These are phyloP conservation scores for Cyclotella sp. DNA, from an alignment of 108 stramenopile species.

Conservation along the genomic window DNA sequence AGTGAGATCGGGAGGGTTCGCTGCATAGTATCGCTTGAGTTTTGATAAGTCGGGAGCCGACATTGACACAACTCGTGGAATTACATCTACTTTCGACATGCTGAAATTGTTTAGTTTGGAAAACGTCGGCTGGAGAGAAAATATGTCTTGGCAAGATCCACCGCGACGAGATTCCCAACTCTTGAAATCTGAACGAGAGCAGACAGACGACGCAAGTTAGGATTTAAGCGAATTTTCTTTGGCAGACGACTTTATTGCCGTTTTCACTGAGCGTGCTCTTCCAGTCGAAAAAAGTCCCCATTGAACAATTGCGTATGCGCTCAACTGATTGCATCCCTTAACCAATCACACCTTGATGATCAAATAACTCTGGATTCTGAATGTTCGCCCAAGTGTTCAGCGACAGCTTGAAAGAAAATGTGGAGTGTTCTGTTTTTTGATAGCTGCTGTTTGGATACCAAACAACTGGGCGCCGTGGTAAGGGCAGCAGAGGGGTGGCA, in stretches of 20 bases:
- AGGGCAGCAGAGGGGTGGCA: too few relatives aligned
- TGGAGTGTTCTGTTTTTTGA: too few relatives aligned
- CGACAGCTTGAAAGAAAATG: too few relatives aligned
- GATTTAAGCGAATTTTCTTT: neutral
- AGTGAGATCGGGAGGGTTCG: neutral
- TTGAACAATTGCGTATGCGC: neutral
- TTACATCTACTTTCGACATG: neutral
- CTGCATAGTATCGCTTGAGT: neutral
- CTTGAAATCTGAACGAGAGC: slow-evolving; percentile 3
- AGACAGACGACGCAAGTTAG: slow-evolving; percentile 8
- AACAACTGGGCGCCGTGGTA: too few relatives aligned
- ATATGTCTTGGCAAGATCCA: too few relatives aligned
- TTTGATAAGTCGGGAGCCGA: slow-evolving; percentile 23
- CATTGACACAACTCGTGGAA: neutral
- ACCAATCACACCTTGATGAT: neutral
- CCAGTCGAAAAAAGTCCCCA: slow-evolving; percentile 1
- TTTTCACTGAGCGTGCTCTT: slow-evolving; percentile 3
- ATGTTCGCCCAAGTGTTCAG: too few relatives aligned
- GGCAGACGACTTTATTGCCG: neutral
- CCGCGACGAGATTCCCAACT: neutral
- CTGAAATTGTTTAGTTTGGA: neutral
- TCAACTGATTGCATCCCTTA: slow-evolving; percentile 2
- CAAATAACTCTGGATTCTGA: slow-evolving; percentile 6
- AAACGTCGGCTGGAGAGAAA: too few relatives aligned
- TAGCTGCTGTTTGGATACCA: too few relatives aligned